A percentile compares a stretch with the other conserved stretches of the same genome.
Evolutionary conservation across 2,329 filamentous ascomycete species (phyloP).

Genomic region (Orbilia quercus): DNA sequence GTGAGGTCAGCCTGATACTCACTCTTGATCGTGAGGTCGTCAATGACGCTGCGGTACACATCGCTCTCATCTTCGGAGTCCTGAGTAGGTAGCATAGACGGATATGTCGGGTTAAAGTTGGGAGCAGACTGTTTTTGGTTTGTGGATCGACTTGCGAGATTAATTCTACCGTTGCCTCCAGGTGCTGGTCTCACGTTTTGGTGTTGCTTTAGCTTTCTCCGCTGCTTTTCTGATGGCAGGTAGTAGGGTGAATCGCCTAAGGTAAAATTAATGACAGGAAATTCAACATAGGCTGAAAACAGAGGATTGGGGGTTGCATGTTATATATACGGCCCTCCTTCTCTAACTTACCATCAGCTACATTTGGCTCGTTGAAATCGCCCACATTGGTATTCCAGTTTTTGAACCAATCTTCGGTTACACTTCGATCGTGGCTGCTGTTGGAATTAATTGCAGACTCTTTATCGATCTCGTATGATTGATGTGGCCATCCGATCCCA

Average conservation of each 20-base stretch:
- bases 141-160: constrained; percentile 17
- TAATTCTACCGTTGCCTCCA: not conserved
- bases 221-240: constrained; percentile 59
- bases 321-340: constrained; percentile 51
- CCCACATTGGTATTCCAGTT: constrained; percentile 59
- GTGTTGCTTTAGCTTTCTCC: constrained; percentile 54
- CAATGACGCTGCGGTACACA: constrained; percentile 84
- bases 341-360: constrained; percentile 56
- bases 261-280: constrained; percentile 24
- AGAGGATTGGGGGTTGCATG: constrained; percentile 42
- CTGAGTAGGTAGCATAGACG: constrained; percentile 39
- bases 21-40: constrained; percentile 86
- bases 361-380: constrained; percentile 58
- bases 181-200: constrained; percentile 52
- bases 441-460: constrained; percentile 46
- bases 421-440: constrained; percentile 50
- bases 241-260: constrained; percentile 63
- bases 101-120: constrained; percentile 36
- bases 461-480: constrained; percentile 24
- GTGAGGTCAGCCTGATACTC: constrained; percentile 61
- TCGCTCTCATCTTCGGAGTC: constrained; percentile 66
- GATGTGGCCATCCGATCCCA: not conserved
- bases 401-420: constrained; percentile 60
- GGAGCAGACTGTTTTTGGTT: constrained; percentile 33
- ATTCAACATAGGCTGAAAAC: constrained; percentile 40